Percentiles rank a stretch among this genome's conserved stretches.
These are phyloP conservation scores for Aspergillus indologenus DNA, from an alignment of 495 filamentous ascomycete species.

Conservation along the genomic window DNA sequence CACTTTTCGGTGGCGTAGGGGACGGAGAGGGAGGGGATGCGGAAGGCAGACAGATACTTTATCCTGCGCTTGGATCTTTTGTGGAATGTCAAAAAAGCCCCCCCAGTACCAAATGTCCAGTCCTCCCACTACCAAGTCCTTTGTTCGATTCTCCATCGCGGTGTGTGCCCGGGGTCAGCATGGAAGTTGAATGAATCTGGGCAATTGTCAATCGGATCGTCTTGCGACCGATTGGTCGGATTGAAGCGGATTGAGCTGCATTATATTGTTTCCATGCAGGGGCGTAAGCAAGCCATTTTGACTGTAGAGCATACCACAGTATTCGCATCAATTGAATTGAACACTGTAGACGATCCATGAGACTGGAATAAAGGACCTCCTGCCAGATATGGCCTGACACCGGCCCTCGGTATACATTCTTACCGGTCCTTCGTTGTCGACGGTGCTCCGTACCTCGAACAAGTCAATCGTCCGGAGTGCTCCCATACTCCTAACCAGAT, in stretches of 20 bases:
- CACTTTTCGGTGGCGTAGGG: not conserved
- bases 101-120: no score
- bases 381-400: not conserved
- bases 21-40: not conserved
- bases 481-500: not conserved
- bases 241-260: not conserved
- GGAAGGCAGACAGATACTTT: not conserved
- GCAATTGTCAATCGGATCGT: not conserved
- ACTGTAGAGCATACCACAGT: no score
- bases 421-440: not conserved
- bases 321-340: not conserved
- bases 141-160: no score
- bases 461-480: not conserved
- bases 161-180: no score
- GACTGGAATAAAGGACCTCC: conserved; percentile 1
- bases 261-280: not conserved
- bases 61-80: not conserved
- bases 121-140: no score
- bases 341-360: not conserved
- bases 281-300: no score
- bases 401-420: not conserved
- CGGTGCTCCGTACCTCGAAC: not conserved
- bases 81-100: not conserved
- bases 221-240: not conserved
- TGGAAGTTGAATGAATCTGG: not conserved